These are phyloP conservation scores for Zhuliangozyma parablackwelliae DNA, from an alignment of 1,139 yeast species.

Conservation along the genomic window DNA sequence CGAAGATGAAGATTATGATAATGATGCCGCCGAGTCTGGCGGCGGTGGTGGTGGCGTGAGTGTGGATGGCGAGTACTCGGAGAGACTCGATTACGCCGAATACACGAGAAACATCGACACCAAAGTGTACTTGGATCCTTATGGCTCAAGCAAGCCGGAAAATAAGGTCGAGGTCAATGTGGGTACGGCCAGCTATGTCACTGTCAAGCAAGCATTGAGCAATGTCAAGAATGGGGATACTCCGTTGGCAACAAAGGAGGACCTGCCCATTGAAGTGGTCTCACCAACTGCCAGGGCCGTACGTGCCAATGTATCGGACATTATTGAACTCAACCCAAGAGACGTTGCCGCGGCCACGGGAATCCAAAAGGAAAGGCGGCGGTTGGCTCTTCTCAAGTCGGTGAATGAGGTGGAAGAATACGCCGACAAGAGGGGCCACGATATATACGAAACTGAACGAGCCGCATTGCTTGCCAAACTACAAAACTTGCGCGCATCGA, in stretches of 20 bases:
- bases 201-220: conserved; percentile 9
- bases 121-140: conserved; percentile 1
- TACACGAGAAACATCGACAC: conserved; percentile 1
- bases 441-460: conserved; percentile 20
- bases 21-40: background rate
- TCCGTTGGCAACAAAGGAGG: background rate
- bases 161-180: conserved; percentile 6
- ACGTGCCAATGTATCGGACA: conserved; percentile 2
- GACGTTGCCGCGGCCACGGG: conserved; percentile 25
- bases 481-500: conserved; percentile 22
- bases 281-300: background rate
- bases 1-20: conserved; percentile 3
- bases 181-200: conserved; percentile 4
- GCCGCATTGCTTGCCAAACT: conserved; percentile 23
- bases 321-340: conserved; percentile 8
- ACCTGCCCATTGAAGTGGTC: background rate
- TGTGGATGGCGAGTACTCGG: conserved; percentile 3
- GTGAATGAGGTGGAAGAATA: conserved; percentile 15
- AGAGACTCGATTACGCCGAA: too few species aligned
- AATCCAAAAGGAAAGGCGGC: conserved; percentile 21
- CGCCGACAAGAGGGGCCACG: conserved; percentile 15
- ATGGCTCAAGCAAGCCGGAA: background rate
- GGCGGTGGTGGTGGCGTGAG: background rate
- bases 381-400: conserved; percentile 17
- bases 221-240: conserved; percentile 8